Evolutionary conservation across 441 rosid species (phyloP), one percentile per base, ranked within the genome.

Genomic region (Biscutella auriculata): DNA sequence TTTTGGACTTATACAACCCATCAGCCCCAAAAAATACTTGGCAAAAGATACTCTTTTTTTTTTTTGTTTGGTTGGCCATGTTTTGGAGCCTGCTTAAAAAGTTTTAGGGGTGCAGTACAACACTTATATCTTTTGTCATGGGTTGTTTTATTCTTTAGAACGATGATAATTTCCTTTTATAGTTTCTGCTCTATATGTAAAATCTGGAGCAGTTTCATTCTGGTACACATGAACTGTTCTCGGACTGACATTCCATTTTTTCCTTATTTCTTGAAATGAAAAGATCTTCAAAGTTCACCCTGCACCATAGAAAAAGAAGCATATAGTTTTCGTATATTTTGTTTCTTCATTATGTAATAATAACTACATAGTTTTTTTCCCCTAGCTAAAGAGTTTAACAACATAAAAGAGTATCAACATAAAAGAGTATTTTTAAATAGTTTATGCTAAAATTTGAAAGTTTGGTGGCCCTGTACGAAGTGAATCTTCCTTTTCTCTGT

Each of bases 231-330:
- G 6, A 60, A 29, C 1, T 23, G 15, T 46, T 39, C 16, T 67
- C 3, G 25, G 51, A 49, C 34, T 62, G 53, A 28, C 48, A 13
- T 41, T 23, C 46, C 45, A n/a, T 48, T 55, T 10, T 5, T 12
- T 48, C 10, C 12, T 55, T 54, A 17, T 23, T 21, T 13, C 21
- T 36, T 44, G 43, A 11, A 48, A 41, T 37, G 67, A 15, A 61
- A 39, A 48, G 40, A 37, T 17, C 10, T 60, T 39, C 16, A 30
- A 46, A 67, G 30, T 51, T 88, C 94, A 30, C 89, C 92, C 67
- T 83, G 87, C 49, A 86, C 73, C 82, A 83, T 73, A 17, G 33
- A 32, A 28, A 48, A 8, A 6, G 27, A 53, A 62, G 5, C 36
- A 68, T 26, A 2, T 11, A 49, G 29, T 5, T 19, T 62, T 19